Conservation (phyloP, 768 basidiomycete genomes). For the Multifurca ochricompacta region DNA sequence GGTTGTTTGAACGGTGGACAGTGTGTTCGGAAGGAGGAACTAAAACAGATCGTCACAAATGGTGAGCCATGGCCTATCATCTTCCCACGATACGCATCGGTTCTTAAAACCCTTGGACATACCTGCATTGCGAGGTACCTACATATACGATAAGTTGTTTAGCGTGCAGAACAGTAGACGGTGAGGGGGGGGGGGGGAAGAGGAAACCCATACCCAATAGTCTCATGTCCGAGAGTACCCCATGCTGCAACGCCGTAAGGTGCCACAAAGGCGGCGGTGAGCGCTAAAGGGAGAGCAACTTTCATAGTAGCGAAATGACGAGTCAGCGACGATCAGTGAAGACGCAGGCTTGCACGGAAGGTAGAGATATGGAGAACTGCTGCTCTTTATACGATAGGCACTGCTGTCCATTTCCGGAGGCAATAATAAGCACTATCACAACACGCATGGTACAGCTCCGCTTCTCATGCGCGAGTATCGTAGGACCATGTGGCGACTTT, state of each 20-base stretch:
- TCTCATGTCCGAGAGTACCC: slow-evolving; percentile 25
- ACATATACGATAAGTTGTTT: not conserved
- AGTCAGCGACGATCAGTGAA: not conserved
- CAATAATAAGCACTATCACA: too few species aligned
- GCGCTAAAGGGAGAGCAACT: not conserved
- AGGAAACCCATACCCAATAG: slow-evolving; percentile 21
- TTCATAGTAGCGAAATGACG: slow-evolving; percentile 1
- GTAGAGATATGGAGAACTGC: too few species aligned
- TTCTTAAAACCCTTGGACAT: too few species aligned
- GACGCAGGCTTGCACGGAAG: too few species aligned
- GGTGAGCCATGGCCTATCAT: not conserved
- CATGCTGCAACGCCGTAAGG: slow-evolving; percentile 19
- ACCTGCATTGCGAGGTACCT: slow-evolving; percentile 18
- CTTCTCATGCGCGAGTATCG: not conserved
- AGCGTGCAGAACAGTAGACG: too few species aligned
- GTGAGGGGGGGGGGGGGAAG: too few species aligned
- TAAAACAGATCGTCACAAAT: slow-evolving; percentile 16
- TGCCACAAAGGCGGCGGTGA: not conserved
- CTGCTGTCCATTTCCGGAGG: too few species aligned
- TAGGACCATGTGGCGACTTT: not conserved
- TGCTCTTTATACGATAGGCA: too few species aligned
- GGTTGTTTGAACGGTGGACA: slow-evolving; percentile 39
- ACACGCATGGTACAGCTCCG: not conserved
- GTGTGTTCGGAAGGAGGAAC: slow-evolving; percentile 44
- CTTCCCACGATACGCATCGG: not conserved